Percentiles rank a stretch among this genome's conserved stretches.
These are phyloP conservation scores for Scutellaria galericulata DNA, from an alignment of 257 asterid species.

Conservation along the genomic window DNA sequence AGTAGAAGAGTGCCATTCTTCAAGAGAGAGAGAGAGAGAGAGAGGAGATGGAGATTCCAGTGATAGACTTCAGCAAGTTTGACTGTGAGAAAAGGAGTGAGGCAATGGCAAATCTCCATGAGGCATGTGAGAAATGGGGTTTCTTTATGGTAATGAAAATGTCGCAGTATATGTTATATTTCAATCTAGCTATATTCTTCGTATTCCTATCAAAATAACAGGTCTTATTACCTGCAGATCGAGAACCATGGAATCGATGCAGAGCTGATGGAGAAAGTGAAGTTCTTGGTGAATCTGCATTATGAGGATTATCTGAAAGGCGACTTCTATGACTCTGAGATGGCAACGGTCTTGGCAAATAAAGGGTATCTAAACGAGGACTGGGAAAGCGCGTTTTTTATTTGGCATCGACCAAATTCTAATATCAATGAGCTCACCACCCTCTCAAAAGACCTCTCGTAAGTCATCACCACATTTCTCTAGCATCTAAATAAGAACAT, in stretches of 20 bases:
- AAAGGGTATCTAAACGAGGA: conserved; percentile 49
- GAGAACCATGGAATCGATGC: conserved; percentile 77
- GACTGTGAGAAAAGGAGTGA: conserved; percentile 55
- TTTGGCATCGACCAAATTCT: conserved; percentile 74
- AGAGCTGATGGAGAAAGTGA: conserved; percentile 67
- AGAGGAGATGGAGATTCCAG: conserved; percentile 77
- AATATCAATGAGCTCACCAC: conserved; percentile 53
- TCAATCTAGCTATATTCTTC: neutral
- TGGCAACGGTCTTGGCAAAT: conserved; percentile 53
- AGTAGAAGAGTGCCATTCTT: too few species aligned
- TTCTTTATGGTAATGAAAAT: conserved; percentile 69
- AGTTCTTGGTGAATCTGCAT: conserved; percentile 61
- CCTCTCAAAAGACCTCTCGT: conserved; percentile 65
- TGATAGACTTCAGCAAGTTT: conserved; percentile 66
- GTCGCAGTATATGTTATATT: neutral
- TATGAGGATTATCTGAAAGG: conserved; percentile 65
- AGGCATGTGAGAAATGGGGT: conserved; percentile 90
- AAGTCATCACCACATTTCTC: neutral
- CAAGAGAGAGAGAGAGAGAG: too few species aligned
- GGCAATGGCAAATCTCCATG: conserved; percentile 76
- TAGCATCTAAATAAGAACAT: too few species aligned
- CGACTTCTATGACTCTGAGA: conserved; percentile 55
- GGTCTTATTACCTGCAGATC: conserved; percentile 53
- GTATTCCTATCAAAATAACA: too few species aligned
- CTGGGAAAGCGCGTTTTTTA: conserved; percentile 82